Conservation (phyloP, 495 filamentous ascomycete genomes). For the Tuber microsphaerosporum region DNA sequence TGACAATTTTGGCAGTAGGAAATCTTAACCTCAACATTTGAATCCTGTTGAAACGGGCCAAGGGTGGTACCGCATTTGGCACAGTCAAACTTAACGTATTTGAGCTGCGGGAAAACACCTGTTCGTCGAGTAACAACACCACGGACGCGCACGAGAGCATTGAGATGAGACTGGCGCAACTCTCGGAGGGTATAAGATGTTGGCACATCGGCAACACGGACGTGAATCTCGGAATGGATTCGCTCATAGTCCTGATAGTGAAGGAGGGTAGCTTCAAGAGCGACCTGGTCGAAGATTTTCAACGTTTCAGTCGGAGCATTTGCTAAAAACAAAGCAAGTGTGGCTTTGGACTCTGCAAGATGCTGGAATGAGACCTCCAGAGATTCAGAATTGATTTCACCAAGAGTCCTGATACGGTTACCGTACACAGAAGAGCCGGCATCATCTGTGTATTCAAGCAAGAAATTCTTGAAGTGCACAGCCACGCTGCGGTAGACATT, state of each 20-base stretch:
- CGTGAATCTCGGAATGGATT: constrained; percentile 96
- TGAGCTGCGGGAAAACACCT: constrained; percentile 97
- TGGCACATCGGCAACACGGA: constrained; percentile 90
- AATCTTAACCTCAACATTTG: constrained; percentile 89
- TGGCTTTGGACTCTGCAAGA: constrained; percentile 80
- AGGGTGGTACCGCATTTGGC: constrained; percentile 84
- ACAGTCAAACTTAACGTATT: constrained; percentile 97
- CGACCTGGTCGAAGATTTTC: constrained; percentile 93
- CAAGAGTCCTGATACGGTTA: constrained; percentile 80
- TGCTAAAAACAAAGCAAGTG: constrained; percentile 92
- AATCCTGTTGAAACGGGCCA: constrained; percentile 95
- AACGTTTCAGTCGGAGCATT: constrained; percentile 90
- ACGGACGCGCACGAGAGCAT: constrained; percentile 88
- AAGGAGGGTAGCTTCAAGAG: constrained; percentile 87
- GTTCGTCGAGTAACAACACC: constrained; percentile 92
- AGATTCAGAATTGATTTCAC: constrained; percentile 92
- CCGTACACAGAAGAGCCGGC: constrained; percentile 87
- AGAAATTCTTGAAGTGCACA: constrained; percentile 91
- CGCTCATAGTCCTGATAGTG: constrained; percentile 97
- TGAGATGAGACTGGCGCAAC: constrained; percentile 90
- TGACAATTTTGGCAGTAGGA: constrained; percentile 97
- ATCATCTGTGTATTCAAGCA: constrained; percentile 90
- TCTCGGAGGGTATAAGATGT: constrained; percentile 95
- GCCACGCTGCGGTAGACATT: constrained; percentile 89
- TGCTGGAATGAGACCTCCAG: constrained; percentile 95